Evolutionary conservation across 176 grass and related monocot genomes (phyloP), one percentile per base, ranked within the genome.

Genomic region (Triticum monococcum): DNA sequence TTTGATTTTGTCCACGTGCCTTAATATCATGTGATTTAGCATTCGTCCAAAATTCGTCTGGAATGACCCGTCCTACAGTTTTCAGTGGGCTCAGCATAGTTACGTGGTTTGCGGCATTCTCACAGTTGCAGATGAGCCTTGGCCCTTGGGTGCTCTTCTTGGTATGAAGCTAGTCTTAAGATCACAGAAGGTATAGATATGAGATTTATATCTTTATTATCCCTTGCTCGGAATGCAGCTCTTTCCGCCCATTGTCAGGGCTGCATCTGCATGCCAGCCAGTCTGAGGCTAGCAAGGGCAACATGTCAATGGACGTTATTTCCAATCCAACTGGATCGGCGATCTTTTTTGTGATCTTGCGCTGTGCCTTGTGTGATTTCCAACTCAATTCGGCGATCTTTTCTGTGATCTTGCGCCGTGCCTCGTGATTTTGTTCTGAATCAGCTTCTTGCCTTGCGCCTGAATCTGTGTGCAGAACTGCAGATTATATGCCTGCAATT

Each of bases 1-100:
- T 80, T 80, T 85, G 61, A 68, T 85, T 77, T 69, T 50, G 36
- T 40, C 76, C 76, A 8, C 68, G 48, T 71, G 64, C 84, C 12
- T 77, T 64, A 57, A n/a, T 85, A 75, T 54, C 24, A 28, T 57
- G 68, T 50, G 75, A 45, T 85, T 76, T 79, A 77, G 61, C 17
- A 84, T 84, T 75, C 37, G 68, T 68, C 74, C 14, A 37, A 79
- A 23, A 84, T 46, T 71, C 26, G 30, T 75, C 48, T 18, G 48
- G 37, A 69, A 14, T 52, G 68, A 16, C 81, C 81, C 11, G 0
- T 28, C 35, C 52, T 7, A 6, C 45, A 9, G 24, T 70, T 46
- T 7, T 54, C 31, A 54, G 22, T 5, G 37, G 38, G 5, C 28
- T 64, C 22, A 3, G 6, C 11, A 7, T 64, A 65, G 56, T 14